A percentile compares a stretch with the other conserved stretches of the same genome.
These are phyloP conservation scores for Datura wrightii DNA, from an alignment of 257 asterid genomes.

Conservation along the genomic window DNA sequence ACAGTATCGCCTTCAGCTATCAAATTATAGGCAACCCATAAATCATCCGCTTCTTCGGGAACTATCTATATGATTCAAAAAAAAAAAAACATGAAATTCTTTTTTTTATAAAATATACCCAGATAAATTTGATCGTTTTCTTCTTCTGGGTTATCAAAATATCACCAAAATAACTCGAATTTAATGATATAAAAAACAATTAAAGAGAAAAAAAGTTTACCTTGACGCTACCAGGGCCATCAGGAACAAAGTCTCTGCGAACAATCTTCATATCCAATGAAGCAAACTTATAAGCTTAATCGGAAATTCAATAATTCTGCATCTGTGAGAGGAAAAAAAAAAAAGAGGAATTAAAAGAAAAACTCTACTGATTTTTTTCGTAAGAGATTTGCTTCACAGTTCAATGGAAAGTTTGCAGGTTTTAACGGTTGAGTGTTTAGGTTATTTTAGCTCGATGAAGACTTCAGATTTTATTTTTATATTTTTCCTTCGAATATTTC, in stretches of 20 bases:
- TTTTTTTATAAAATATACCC: conserved; percentile 28
- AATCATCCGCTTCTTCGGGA: conserved; percentile 92
- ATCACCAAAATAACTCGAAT: not conserved
- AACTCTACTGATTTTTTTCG: too few relatives aligned
- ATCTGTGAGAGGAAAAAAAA: not conserved
- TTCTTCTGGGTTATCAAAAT: not conserved
- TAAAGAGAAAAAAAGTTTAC: conserved; percentile 38
- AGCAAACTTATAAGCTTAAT: not conserved
- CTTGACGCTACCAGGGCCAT: conserved; percentile 95
- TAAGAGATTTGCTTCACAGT: too few relatives aligned
- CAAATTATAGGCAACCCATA: conserved; percentile 87
- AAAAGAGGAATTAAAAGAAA: not conserved
- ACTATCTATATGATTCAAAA: conserved; percentile 57
- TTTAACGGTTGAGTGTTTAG: too few relatives aligned
- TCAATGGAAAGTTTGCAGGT: too few relatives aligned
- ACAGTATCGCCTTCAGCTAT: conserved; percentile 77
- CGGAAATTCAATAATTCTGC: not conserved
- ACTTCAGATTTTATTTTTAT: too few relatives aligned
- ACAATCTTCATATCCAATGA: conserved; percentile 66
- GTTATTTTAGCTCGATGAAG: too few relatives aligned
- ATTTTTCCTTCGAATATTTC: too few relatives aligned
- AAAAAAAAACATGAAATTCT: not conserved
- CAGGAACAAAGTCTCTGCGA: conserved; percentile 52
- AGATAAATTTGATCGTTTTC: not conserved
- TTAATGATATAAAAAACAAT: not conserved